These are phyloP conservation scores for Nicotiana obtusifolia DNA, from an alignment of 257 asterid species.

Conservation along the genomic window DNA sequence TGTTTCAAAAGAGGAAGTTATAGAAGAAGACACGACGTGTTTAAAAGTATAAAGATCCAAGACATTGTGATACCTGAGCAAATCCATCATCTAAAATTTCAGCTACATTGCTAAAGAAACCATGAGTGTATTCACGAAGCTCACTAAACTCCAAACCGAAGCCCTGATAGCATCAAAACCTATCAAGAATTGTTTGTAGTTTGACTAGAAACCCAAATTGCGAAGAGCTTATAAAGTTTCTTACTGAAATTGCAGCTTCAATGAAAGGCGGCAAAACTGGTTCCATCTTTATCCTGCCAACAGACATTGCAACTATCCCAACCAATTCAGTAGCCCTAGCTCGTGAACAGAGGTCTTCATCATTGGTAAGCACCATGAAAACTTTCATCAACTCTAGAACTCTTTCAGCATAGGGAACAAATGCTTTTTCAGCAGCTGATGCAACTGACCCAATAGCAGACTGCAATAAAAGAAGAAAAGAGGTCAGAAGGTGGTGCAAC, in stretches of 20 bases:
- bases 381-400: conserved; percentile 91
- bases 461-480: conserved; percentile 38
- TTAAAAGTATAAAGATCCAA: conserved; percentile 10
- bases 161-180: conserved; percentile 52
- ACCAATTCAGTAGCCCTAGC: conserved; percentile 98
- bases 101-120: conserved; percentile 91
- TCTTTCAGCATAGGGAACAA: conserved; percentile 86
- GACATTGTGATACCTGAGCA: conserved; percentile 55
- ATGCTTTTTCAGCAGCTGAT: conserved; percentile 95
- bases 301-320: conserved; percentile 95
- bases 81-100: conserved; percentile 89
- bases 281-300: conserved; percentile 88
- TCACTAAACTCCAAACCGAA: conserved; percentile 87
- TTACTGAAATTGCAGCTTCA: conserved; percentile 91
- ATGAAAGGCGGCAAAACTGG: conserved; percentile 80
- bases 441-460: conserved; percentile 99
- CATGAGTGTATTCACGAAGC: conserved; percentile 98
- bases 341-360: conserved; percentile 93
- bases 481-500: conserved; percentile 17
- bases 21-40: conserved; percentile 17
- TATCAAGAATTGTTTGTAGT: conserved; percentile 12
- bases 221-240: conserved; percentile 16
- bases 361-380: conserved; percentile 93
- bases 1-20: conserved; percentile 31
- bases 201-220: not conserved